Evolutionary conservation across 345 rosid species (phyloP), one percentile per base, ranked within the genome.

Genomic region (Adansonia digitata): DNA sequence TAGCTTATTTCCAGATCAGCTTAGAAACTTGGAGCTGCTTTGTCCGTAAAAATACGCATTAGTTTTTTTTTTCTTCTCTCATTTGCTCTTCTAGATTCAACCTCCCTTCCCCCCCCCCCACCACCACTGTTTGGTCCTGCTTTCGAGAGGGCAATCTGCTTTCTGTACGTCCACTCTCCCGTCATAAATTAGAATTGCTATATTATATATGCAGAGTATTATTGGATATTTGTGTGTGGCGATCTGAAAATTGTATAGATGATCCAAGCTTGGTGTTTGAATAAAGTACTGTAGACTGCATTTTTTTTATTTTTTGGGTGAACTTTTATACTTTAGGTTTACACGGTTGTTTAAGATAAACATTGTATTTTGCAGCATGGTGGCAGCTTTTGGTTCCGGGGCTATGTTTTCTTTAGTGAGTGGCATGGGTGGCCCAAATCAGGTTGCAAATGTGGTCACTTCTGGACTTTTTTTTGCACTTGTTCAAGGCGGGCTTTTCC

Each of bases 331-430:
- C 56, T 49, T 57, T 46, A 40, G 14, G 34, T 46, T 26, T 40
- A 20, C 55, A 46, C 35, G 27, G 1, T 53, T 60, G 59, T 5
- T 71, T 51, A 51, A 71, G 66, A 57, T 40, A 39, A 42, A 51
- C 18, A 74, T 34, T 34, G 73, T 64, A 26, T 57, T 52, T 59
- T 77, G 90, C 90, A 94, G 98, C 81, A 90, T 94, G 94, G 96
- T 67, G 13, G 98, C 98, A 60, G 97, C 97, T 71, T 94, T 94
- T 75, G 96, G 98, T 83, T 94, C 97, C 49, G 98, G 98, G 51
- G 90, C 84, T 18, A 75, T 87, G 55, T 94, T 86, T 84, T 87
- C 97, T 35, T 78, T 94, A 68, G 98, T 94, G 79, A 92, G 98
- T 56, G 91, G 90, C 53, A 51, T 86, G 79, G 97, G 97, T 7